phyloP scores from a whole-genome alignment of 805 yeast species.

The Naumovozyma baii region DNA sequence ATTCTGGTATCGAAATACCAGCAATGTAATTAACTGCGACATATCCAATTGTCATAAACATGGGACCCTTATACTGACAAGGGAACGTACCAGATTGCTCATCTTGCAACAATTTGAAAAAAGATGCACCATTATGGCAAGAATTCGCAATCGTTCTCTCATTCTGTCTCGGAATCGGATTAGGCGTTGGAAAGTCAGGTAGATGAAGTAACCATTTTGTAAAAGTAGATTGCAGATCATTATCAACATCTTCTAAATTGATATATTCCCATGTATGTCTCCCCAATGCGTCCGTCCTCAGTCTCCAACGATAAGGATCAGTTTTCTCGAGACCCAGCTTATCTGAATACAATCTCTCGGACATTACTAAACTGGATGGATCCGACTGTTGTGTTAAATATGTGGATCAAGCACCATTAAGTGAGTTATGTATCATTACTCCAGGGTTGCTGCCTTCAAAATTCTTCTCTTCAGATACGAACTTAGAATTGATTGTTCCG shows the following conservation, averaged over 20 bases:
- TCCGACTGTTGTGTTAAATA: too few species aligned
- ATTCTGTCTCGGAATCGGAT: not conserved
- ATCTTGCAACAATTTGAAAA: constrained; percentile 63
- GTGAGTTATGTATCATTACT: too few species aligned
- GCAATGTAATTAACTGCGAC: constrained; percentile 67
- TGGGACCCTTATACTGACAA: constrained; percentile 91
- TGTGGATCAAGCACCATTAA: too few species aligned
- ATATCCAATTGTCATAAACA: constrained; percentile 92
- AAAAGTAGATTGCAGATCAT: constrained; percentile 43
- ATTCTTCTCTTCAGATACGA: too few species aligned
- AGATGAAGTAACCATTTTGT: constrained; percentile 47
- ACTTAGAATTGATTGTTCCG: too few species aligned
- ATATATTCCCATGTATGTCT: constrained; percentile 73
- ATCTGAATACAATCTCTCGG: constrained; percentile 49
- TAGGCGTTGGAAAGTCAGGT: constrained; percentile 32
- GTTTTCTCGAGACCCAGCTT: constrained; percentile 54
- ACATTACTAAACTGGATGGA: constrained; percentile 1
- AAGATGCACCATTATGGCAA: constrained; percentile 64
- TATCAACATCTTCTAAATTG: constrained; percentile 29
- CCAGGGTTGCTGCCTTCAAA: too few species aligned
- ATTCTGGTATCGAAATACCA: constrained; percentile 56
- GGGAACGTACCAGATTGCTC: constrained; percentile 77
- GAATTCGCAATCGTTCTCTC: constrained; percentile 40
- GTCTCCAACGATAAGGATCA: constrained; percentile 66
- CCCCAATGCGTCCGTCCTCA: constrained; percentile 61